phyloP scores from a whole-genome alignment of 2,329 filamentous ascomycete genomes.

The Mariannaea elegans region DNA sequence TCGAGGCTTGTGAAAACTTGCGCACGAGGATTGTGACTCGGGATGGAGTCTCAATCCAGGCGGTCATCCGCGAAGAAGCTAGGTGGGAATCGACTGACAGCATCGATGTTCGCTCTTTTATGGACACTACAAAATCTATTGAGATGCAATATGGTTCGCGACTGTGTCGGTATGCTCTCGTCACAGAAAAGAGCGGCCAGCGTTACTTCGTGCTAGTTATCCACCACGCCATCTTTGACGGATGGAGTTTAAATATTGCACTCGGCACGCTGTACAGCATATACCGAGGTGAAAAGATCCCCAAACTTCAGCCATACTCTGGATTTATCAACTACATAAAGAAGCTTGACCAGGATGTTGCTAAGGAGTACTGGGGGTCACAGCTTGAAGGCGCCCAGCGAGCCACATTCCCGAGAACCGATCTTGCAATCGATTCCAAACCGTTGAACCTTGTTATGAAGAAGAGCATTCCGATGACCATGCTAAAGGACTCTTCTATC shows the following conservation, averaged over 20 bases:
- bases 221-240: slow-evolving; percentile 38
- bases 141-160: too few relatives aligned
- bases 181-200: background rate
- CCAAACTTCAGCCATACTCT: background rate
- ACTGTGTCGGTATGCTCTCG: too few relatives aligned
- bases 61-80: background rate
- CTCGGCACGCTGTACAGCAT: background rate
- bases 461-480: slow-evolving; percentile 48
- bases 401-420: background rate
- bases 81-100: background rate
- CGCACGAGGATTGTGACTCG: background rate
- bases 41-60: background rate
- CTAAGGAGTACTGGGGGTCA: background rate
- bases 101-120: background rate
- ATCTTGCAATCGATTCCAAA: background rate
- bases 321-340: slow-evolving; percentile 5
- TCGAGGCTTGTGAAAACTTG: background rate
- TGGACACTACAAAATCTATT: background rate
- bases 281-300: background rate
- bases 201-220: slow-evolving; percentile 20
- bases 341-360: background rate
- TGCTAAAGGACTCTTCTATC: slow-evolving; percentile 4
- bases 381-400: background rate
- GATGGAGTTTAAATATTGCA: slow-evolving; percentile 28
- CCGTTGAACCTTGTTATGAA: slow-evolving; percentile 50